A percentile compares a stretch with the other conserved stretches of the same genome.
These are phyloP conservation scores for Cercospora canescens DNA, from an alignment of 2,329 filamentous ascomycete genomes.

Conservation along the genomic window DNA sequence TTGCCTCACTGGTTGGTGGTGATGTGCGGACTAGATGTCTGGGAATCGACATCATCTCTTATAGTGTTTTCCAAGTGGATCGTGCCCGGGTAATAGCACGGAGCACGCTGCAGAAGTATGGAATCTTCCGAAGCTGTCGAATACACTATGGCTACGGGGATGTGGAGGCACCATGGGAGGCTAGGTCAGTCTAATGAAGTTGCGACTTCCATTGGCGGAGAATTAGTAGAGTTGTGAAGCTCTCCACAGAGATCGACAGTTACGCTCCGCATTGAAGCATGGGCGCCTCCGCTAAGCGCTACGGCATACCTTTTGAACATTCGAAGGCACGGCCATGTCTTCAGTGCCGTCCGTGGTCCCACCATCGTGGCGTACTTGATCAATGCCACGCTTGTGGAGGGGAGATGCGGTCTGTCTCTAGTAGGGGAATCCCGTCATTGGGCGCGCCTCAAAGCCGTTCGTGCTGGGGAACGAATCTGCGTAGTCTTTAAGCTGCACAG, in stretches of 20 bases:
- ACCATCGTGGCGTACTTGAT: neutral
- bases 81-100: neutral
- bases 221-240: neutral
- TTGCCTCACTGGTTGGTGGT: neutral
- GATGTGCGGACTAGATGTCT: neutral
- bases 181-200: neutral
- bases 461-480: no score
- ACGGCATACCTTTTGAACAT: neutral
- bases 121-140: neutral
- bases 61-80: neutral
- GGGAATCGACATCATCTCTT: neutral
- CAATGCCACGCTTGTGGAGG: no score
- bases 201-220: constrained; percentile 1
- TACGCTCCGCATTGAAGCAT: neutral
- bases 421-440: no score
- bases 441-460: no score
- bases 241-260: constrained; percentile 6
- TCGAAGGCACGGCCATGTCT: neutral
- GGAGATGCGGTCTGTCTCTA: no score
- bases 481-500: no score
- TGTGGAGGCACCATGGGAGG: no score
- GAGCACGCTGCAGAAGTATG: neutral
- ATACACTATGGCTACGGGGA: neutral
- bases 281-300: neutral
- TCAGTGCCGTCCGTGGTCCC: neutral